Percentiles rank a stretch among this genome's conserved stretches.
Conservation (phyloP, 2,329 filamentous ascomycete genomes). For the Colletotrichum sp. region DNA sequence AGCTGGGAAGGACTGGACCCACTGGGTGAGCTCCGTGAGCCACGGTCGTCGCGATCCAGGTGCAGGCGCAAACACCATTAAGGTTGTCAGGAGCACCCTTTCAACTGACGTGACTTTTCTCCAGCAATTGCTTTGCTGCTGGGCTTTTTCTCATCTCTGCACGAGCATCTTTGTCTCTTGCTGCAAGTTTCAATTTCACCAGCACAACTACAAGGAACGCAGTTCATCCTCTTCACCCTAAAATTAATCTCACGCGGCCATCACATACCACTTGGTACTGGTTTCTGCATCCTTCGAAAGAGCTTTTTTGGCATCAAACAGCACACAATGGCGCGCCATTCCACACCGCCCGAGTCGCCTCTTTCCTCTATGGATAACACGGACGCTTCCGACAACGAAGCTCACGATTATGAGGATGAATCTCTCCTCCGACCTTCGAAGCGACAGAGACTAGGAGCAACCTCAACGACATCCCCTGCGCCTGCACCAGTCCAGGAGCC, state of each 20-base stretch:
- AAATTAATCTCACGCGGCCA: neutral
- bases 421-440: slow-evolving; percentile 36
- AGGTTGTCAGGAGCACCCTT: neutral
- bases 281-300: slow-evolving; percentile 5
- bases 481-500: slow-evolving; percentile 44
- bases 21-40: slow-evolving; percentile 11
- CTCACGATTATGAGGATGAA: slow-evolving; percentile 28
- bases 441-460: slow-evolving; percentile 38
- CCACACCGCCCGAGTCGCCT: slow-evolving; percentile 19
- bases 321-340: slow-evolving; percentile 14
- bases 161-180: neutral
- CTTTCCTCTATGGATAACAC: slow-evolving; percentile 21
- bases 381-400: slow-evolving; percentile 22
- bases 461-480: slow-evolving; percentile 50
- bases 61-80: slow-evolving; percentile 21
- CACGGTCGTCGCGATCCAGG: slow-evolving; percentile 18
- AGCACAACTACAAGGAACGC: neutral
- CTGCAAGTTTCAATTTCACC: neutral
- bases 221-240: neutral
- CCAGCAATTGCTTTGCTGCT: neutral
- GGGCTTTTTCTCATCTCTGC: neutral
- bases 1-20: slow-evolving; percentile 2
- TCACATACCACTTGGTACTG: neutral
- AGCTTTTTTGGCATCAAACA: neutral
- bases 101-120: neutral